Conservation (phyloP, 2,329 filamentous ascomycete species). For the Aureobasidium subglaciale region DNA sequence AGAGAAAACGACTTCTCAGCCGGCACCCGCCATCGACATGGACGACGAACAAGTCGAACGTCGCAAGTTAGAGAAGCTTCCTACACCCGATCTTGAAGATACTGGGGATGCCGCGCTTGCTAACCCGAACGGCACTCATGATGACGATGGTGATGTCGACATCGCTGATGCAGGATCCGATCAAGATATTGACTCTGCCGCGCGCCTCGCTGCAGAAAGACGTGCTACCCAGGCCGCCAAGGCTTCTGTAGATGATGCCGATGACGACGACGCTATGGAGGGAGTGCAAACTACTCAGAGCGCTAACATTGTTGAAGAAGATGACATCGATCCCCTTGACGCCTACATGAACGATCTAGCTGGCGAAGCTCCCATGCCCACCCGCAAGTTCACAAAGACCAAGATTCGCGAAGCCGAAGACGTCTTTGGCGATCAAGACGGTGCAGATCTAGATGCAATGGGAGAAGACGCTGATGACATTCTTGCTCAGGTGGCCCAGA, state of each 20-base stretch:
- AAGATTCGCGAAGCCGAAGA: conserved; percentile 62
- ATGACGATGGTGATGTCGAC: conserved; percentile 59
- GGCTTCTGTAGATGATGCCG: conserved; percentile 29
- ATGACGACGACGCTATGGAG: conserved; percentile 29
- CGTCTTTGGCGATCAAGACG: conserved; percentile 80
- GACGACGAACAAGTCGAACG: conserved; percentile 82
- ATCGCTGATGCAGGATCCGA: conserved; percentile 74
- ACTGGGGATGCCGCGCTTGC: conserved; percentile 42
- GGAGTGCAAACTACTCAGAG: conserved; percentile 4
- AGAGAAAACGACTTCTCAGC: conserved; percentile 44
- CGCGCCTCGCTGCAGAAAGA: conserved; percentile 71
- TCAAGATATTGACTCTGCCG: conserved; percentile 79
- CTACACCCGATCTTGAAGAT: conserved; percentile 59
- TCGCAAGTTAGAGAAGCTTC: conserved; percentile 86
- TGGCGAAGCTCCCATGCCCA: conserved; percentile 36
- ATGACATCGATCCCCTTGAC: conserved; percentile 81
- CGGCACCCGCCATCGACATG: conserved; percentile 67
- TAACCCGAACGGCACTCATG: conserved; percentile 40
- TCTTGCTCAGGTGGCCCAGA: conserved; percentile 54
- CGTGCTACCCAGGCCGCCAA: conserved; percentile 52
- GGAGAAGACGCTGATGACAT: conserved; percentile 59
- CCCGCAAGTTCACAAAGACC: conserved; percentile 34
- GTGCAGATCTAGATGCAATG: conserved; percentile 57
- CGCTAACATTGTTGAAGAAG: conserved; percentile 47
- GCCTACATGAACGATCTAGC: conserved; percentile 81